Evolutionary conservation across 805 yeast species (phyloP), one percentile per base, ranked within the genome.

Genomic region (Saccharomycopsis vini): DNA sequence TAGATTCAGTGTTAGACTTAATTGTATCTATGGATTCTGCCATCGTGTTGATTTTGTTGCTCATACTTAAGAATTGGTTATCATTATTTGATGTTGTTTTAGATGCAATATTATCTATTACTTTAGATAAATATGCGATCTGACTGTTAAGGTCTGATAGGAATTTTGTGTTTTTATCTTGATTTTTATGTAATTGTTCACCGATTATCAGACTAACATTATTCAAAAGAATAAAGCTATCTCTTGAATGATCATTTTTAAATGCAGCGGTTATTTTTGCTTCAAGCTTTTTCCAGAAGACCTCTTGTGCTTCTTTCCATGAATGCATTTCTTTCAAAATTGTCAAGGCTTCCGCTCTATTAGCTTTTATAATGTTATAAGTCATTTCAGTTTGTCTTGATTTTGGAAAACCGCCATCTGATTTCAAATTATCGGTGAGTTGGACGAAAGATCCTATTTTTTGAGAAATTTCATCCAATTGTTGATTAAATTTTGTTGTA

Each of bases 371-470:
- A 36, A 45, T 45, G 18, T 40, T 41, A 23, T 45, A 45, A 13
- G 48, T 40, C 45, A 45, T 45, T 30, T 35, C 45, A 4, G 45
- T 41, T 26, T 45, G 48, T 15, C 36, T 40, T 4, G 42, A 20
- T 31, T 40, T 39, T 1, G 29, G 18, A 30, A 45, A 45, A 10
- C 40, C 44, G 5, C 42, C 48, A n/a, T 40, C 45, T 36, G 18
- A 35, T 6, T 22, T 15, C 20, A 45, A 13, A 9, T 36, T 15
- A 7, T 35, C 39, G 4, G 36, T 15, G 4, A 40, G 10, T 13
- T 42, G 42, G 19, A 36, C 23, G 24, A 43, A n/a, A 3, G n/a
- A 13, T 5, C 32, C 33, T 7, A 45, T 3, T n/a, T 24, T 16
- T 13, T 12, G n/a, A 12, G 33, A 9, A 13, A 44, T 22, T 24